Conservation (phyloP, 306 rosid genomes). For the Dicorynia guianensis region DNA sequence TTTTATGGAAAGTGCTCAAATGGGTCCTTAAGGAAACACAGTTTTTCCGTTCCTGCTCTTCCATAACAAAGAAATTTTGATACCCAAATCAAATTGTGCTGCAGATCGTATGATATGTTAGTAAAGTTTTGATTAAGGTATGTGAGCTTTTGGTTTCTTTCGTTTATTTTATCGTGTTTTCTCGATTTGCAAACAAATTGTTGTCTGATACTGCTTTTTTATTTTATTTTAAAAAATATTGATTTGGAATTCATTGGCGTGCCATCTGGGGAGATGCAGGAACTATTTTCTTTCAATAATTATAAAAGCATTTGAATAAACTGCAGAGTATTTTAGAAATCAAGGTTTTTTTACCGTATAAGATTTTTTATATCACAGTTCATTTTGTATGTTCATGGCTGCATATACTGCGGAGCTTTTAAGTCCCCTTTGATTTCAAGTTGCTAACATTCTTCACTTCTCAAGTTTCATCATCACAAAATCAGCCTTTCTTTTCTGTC, state of each 20-base stretch:
- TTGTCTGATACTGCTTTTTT: neutral
- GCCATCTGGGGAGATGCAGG: neutral
- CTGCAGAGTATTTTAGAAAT: constrained; percentile 8
- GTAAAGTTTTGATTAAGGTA: neutral
- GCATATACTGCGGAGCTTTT: constrained; percentile 12
- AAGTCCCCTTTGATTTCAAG: constrained; percentile 14
- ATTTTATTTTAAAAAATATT: neutral
- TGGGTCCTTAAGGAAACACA: constrained; percentile 26
- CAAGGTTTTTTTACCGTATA: neutral
- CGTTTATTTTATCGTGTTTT: neutral
- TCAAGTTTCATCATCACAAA: constrained; percentile 3
- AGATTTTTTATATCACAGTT: neutral
- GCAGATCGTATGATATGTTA: neutral
- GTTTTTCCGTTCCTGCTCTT: neutral
- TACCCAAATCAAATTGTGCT: constrained; percentile 7
- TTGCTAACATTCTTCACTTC: constrained; percentile 17
- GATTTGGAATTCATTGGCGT: neutral
- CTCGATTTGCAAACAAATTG: neutral
- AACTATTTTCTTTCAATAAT: neutral
- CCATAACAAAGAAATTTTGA: constrained; percentile 13
- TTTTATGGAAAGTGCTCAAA: constrained; percentile 14
- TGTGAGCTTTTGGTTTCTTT: constrained; percentile 12
- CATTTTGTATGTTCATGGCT: neutral
- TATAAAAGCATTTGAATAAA: constrained; percentile 20
- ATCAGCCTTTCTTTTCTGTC: neutral